Conservation (phyloP, 2,329 filamentous ascomycete species). For the Venturiaceae sp. region DNA sequence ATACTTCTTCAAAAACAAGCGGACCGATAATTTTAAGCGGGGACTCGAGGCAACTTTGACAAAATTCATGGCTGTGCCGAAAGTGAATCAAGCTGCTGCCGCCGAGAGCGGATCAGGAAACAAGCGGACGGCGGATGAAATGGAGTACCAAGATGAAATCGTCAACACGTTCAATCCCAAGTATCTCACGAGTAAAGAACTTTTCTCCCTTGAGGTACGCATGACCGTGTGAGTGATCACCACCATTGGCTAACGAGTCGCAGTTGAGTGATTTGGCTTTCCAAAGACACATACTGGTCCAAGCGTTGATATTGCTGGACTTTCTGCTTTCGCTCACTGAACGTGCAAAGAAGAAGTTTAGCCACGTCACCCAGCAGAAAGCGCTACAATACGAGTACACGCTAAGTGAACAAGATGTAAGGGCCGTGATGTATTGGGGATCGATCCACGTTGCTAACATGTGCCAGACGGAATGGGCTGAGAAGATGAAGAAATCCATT, state of each 20-base stretch:
- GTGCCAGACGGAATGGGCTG: slow-evolving; percentile 68
- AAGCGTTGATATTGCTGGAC: slow-evolving; percentile 88
- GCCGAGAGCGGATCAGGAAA: slow-evolving; percentile 55
- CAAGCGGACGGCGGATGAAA: slow-evolving; percentile 61
- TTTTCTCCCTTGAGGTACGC: slow-evolving; percentile 85
- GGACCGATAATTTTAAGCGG: slow-evolving; percentile 45
- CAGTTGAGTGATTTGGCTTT: slow-evolving; percentile 91
- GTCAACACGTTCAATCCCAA: slow-evolving; percentile 86
- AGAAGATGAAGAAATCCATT: slow-evolving; percentile 66
- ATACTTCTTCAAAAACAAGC: slow-evolving; percentile 41
- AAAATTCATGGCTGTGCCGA: slow-evolving; percentile 65
- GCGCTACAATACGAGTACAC: slow-evolving; percentile 75
- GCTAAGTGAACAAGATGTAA: slow-evolving; percentile 73
- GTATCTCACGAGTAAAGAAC: slow-evolving; percentile 91
- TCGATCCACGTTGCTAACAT: slow-evolving; percentile 11
- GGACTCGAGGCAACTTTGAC: slow-evolving; percentile 53
- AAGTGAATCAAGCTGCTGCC: slow-evolving; percentile 59
- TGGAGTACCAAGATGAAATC: slow-evolving; percentile 51
- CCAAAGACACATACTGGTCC: slow-evolving; percentile 85
- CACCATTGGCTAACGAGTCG: slow-evolving; percentile 3
- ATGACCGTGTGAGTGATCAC: neutral
- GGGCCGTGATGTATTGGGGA: slow-evolving; percentile 26
- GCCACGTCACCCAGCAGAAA: slow-evolving; percentile 65
- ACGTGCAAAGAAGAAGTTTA: slow-evolving; percentile 69
- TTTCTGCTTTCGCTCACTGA: slow-evolving; percentile 87